phyloP scores from a whole-genome alignment of 2,329 filamentous ascomycete genomes.

The Coniochaeta ligniaria region DNA sequence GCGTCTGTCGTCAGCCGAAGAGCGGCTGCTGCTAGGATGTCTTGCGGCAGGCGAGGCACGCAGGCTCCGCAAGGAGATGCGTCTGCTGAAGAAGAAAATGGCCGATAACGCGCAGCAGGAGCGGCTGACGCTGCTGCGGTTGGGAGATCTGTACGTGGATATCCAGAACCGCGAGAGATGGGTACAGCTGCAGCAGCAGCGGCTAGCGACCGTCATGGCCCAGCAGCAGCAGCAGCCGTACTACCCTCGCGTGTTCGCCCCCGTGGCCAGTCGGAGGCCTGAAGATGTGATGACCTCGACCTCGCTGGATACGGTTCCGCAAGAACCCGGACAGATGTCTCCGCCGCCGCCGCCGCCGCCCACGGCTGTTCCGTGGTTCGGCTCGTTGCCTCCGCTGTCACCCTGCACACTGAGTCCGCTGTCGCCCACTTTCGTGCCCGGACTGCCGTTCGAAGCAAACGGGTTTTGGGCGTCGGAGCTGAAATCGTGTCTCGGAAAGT shows the following conservation, averaged over 20 bases:
- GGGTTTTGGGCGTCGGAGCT: neutral
- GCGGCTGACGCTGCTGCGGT: conserved; percentile 31
- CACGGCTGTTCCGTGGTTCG: neutral
- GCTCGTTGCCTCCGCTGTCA: neutral
- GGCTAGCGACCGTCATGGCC: neutral
- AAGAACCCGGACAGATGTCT: neutral
- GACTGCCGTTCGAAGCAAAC: neutral
- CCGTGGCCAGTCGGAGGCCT: conserved; percentile 2
- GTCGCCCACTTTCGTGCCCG: conserved; percentile 10
- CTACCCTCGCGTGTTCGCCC: conserved; percentile 1
- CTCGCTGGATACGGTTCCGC: neutral
- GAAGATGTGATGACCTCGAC: neutral
- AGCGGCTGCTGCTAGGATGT: neutral
- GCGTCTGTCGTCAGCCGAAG: neutral
- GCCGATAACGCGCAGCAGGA: conserved; percentile 38
- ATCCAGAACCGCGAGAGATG: conserved; percentile 35
- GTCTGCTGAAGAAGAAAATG: conserved; percentile 33
- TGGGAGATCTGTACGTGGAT: conserved; percentile 44
- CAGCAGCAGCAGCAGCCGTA: conserved; percentile 14
- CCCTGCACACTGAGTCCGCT: conserved; percentile 9
- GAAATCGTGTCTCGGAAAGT: neutral
- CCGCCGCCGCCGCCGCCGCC: neutral
- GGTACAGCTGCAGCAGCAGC: conserved; percentile 21
- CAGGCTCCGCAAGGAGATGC: conserved; percentile 30
- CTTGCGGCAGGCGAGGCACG: conserved; percentile 4